phyloP scores from a whole-genome alignment of 225 moss, liverwort and hornwort species.

The Physcomitrellopsis africana region DNA sequence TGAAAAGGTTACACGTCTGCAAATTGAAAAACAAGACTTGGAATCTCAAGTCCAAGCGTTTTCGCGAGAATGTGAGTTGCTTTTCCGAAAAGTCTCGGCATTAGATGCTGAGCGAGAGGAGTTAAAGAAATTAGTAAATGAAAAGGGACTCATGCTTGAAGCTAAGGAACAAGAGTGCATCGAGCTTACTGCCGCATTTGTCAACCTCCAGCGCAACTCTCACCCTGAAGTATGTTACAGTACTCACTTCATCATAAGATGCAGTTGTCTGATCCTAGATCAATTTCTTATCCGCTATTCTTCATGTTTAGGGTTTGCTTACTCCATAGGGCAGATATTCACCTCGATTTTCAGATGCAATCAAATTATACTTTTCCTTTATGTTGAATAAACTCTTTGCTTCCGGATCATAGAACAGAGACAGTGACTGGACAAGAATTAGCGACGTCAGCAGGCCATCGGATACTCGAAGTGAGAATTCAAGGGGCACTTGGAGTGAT shows the following conservation, averaged over 20 bases:
- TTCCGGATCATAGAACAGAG: constrained; percentile 31
- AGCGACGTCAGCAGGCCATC: constrained; percentile 33
- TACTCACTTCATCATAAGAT: constrained; percentile 4
- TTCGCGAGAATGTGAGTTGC: constrained; percentile 56
- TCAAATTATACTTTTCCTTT: constrained; percentile 5
- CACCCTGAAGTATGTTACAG: constrained; percentile 44
- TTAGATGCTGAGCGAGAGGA: constrained; percentile 62
- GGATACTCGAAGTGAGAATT: constrained; percentile 31
- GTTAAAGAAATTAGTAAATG: constrained; percentile 46
- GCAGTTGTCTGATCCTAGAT: neutral
- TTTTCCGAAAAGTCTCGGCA: constrained; percentile 47
- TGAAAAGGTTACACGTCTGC: constrained; percentile 52
- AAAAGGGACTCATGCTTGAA: constrained; percentile 55
- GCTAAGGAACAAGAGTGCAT: constrained; percentile 61
- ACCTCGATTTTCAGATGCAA: neutral
- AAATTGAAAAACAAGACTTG: constrained; percentile 53
- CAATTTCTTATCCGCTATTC: neutral
- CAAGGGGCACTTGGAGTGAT: constrained; percentile 29
- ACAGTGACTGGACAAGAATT: constrained; percentile 34
- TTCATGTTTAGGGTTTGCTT: neutral
- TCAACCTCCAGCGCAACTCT: constrained; percentile 45
- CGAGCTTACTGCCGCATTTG: constrained; percentile 47
- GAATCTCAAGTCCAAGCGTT: constrained; percentile 56
- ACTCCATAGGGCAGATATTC: neutral
- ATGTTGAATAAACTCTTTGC: constrained; percentile 10